Evolutionary conservation across 2,329 filamentous ascomycete species (phyloP).

Genomic region (Calonectria pseudoturangicola): DNA sequence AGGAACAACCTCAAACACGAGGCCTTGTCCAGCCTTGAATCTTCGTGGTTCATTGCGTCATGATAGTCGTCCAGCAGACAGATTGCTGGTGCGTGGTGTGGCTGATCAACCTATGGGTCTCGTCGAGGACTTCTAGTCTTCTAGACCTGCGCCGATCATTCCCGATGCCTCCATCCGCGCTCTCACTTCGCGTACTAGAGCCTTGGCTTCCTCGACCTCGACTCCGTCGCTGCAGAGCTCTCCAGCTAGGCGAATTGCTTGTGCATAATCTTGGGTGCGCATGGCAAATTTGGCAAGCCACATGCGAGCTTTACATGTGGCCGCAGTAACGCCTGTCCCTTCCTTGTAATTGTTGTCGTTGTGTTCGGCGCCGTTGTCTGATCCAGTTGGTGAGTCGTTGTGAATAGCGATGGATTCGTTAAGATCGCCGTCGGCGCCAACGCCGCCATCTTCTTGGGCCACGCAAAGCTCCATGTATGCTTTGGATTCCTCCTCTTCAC

Average conservation of each 20-base stretch:
- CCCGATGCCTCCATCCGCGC: constrained; percentile 79
- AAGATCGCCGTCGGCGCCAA: constrained; percentile 63
- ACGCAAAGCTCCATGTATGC: constrained; percentile 97
- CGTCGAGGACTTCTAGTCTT: constrained; percentile 45
- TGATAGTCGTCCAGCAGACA: constrained; percentile 31
- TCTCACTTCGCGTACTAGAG: constrained; percentile 89
- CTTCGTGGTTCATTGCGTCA: constrained; percentile 32
- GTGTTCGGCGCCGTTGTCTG: constrained; percentile 61
- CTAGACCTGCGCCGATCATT: constrained; percentile 50
- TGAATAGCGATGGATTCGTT: constrained; percentile 73
- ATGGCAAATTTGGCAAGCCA: constrained; percentile 94
- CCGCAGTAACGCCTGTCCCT: constrained; percentile 90
- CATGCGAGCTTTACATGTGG: constrained; percentile 93
- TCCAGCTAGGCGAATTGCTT: constrained; percentile 87
- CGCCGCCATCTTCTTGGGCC: constrained; percentile 88
- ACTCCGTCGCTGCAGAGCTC: constrained; percentile 97
- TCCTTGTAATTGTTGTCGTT: constrained; percentile 62
- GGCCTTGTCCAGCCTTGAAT: not conserved
- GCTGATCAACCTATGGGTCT: constrained; percentile 31
- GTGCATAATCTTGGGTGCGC: constrained; percentile 82
- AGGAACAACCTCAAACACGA: not conserved
- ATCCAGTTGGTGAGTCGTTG: constrained; percentile 69
- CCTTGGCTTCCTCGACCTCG: constrained; percentile 97
- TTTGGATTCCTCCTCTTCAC: constrained; percentile 86
- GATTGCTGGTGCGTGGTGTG: constrained; percentile 15